Base-by-base conservation (phyloP, 306 rosid species). In the Astragalus membranaceus region DNA sequence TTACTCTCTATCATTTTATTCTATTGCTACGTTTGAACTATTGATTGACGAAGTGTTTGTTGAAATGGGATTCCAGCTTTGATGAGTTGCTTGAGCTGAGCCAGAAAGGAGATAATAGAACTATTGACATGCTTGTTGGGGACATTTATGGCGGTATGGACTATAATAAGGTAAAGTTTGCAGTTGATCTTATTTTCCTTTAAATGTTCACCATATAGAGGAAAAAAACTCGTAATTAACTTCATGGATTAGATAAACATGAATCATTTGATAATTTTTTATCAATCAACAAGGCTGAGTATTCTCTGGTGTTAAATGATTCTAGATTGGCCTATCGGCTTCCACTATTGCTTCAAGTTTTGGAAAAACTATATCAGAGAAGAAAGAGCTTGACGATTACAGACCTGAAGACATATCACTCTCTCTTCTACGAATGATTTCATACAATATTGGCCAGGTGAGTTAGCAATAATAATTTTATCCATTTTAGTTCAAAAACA, bases 381-480 rank as follows among this genome's bases (percentile, higher is more conserved):
- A 80, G 69, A 95, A 89, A 87, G 99, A 95, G 71, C 96, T 91
- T 76, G 87, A 80, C 35, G 92, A 91, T 73, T 95, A 95, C 88
- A 89, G 95, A 74, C 99, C 99, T 68, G 99, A 95, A 86, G 99
- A 95, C 65, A 95, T 95, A 80, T 95, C 99, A 33, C 80, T 95
- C 35, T 95, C 99, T 74, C 97, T 95, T 80, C 86, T 95, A 70
- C 78, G 97, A 57, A 95, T 95, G 99, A 95, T 95, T 80, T 95
- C 99, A 10, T 95, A 95, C 79, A 95, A 95, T 82, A 95, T 95
- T 87, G 99, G 99, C 57, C 99, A 95, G 92, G 99, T 94, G 69
- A 79, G 84, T 62, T 75, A 63, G 39, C 42, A 52, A 41, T 37
- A 41, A 13, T 62, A 54, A 39, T 65, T 73, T 69, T 76, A 36